phyloP scores from a whole-genome alignment of 495 filamentous ascomycete species.

The Lepraria neglecta region DNA sequence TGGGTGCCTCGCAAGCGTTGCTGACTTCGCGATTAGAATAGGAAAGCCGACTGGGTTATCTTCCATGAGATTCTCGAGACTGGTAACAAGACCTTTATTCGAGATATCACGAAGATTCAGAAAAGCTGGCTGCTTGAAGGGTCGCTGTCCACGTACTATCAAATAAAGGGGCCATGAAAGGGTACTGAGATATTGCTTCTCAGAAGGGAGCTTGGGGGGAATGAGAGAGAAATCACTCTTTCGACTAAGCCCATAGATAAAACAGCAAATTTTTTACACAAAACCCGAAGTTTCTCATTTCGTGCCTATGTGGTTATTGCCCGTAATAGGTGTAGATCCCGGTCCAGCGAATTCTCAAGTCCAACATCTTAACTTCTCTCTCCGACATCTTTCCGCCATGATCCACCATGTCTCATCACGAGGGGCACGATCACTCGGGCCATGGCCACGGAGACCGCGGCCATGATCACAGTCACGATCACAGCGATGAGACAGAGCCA shows the following conservation, averaged over 20 bases:
- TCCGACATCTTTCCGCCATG: slow-evolving; percentile 1
- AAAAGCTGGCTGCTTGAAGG: slow-evolving; percentile 87
- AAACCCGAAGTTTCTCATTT: too few species aligned
- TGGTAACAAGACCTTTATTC: slow-evolving; percentile 80
- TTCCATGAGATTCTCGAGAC: slow-evolving; percentile 96
- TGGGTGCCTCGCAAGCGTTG: background rate
- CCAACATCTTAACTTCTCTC: background rate
- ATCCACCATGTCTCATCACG: slow-evolving; percentile 34
- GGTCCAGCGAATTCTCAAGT: background rate
- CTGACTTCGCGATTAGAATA: slow-evolving; percentile 49
- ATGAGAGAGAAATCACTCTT: background rate
- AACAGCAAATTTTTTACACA: background rate
- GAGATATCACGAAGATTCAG: slow-evolving; percentile 87
- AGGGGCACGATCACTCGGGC: slow-evolving; percentile 28
- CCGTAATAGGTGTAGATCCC: background rate
- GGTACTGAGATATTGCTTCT: background rate
- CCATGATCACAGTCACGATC: slow-evolving; percentile 53
- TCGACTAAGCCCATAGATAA: background rate
- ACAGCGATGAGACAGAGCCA: slow-evolving; percentile 84
- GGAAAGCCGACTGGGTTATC: slow-evolving; percentile 96
- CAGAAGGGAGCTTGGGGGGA: background rate
- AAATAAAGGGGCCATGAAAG: slow-evolving; percentile 33
- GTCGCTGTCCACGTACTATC: slow-evolving; percentile 72
- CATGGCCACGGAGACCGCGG: slow-evolving; percentile 39
- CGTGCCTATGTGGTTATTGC: too few species aligned